Percentiles rank a stretch among this genome's conserved stretches.
These are phyloP conservation scores for Kurtzmaniella fragi DNA, from an alignment of 805 yeast species.

Conservation along the genomic window DNA sequence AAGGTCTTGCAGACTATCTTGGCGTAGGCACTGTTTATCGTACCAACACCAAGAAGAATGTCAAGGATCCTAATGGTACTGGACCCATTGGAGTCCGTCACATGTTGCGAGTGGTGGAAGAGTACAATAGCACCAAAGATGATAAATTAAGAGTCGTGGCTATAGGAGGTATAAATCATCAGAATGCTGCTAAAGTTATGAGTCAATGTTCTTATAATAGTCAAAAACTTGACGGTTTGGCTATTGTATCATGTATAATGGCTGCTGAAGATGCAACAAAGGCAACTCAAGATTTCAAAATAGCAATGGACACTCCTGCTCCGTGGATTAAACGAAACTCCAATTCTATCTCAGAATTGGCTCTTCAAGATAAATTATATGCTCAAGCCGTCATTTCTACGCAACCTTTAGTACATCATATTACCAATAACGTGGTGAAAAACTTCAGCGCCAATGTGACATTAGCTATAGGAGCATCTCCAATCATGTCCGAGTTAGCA, in stretches of 20 bases:
- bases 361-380: conserved; percentile 1
- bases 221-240: conserved; percentile 66
- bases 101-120: conserved; percentile 42
- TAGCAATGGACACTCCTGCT: conserved; percentile 20
- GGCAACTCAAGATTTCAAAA: conserved; percentile 41
- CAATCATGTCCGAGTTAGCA: conserved; percentile 76
- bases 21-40: conserved; percentile 80
- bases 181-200: conserved; percentile 56
- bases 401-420: conserved; percentile 75
- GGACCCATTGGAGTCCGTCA: conserved; percentile 66
- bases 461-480: conserved; percentile 79
- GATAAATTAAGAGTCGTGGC: conserved; percentile 57
- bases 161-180: conserved; percentile 72
- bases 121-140: conserved; percentile 16
- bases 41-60: conserved; percentile 64
- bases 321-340: conserved; percentile 3
- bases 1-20: conserved; percentile 64
- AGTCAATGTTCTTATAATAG: conserved; percentile 44
- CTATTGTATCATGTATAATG: conserved; percentile 85
- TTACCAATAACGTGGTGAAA: conserved; percentile 85
- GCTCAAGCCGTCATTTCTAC: conserved; percentile 13
- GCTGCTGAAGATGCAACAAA: conserved; percentile 49
- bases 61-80: conserved; percentile 42
- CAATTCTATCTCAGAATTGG: not conserved
- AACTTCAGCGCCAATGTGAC: conserved; percentile 85